Conservation (phyloP, 352 stramenopile genomes). For the Phytophthora megakarya region DNA sequence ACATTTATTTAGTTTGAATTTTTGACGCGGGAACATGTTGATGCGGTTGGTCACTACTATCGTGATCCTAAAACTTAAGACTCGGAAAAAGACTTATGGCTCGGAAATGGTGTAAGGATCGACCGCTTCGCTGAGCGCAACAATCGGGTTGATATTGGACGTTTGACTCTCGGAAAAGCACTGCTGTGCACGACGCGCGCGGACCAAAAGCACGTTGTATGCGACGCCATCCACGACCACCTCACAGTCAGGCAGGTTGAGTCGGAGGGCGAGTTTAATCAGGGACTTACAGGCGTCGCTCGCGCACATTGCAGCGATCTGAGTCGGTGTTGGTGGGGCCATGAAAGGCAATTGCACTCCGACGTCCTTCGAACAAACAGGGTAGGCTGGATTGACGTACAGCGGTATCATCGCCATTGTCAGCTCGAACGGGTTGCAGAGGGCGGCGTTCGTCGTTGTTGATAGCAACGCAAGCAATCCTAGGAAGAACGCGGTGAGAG, state of each 20-base stretch:
- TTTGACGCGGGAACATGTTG: constrained; percentile 1
- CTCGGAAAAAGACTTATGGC: too few relatives aligned
- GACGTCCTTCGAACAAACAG: constrained; percentile 5
- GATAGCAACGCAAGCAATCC: constrained; percentile 23
- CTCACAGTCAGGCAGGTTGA: constrained; percentile 25
- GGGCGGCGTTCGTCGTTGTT: constrained; percentile 4
- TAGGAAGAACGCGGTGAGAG: constrained; percentile 21
- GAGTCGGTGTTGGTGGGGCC: constrained; percentile 2
- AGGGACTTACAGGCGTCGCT: constrained; percentile 22
- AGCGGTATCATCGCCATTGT: constrained; percentile 5
- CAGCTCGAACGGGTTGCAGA: constrained; percentile 31
- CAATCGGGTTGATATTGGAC: constrained; percentile 15
- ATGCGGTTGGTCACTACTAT: background rate
- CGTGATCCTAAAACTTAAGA: background rate
- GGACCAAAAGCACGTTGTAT: constrained; percentile 26
- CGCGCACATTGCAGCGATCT: constrained; percentile 23
- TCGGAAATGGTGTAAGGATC: too few relatives aligned
- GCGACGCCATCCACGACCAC: constrained; percentile 16
- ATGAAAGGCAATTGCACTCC: constrained; percentile 19
- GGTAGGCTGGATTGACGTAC: constrained; percentile 7
- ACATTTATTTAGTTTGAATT: constrained; percentile 1
- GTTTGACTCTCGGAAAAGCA: constrained; percentile 12
- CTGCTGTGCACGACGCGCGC: constrained; percentile 13
- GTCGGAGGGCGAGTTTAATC: background rate
- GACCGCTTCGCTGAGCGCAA: background rate